Evolutionary conservation across 768 basidiomycete genomes (phyloP), one percentile per base, ranked within the genome.

Genomic region (Russula sp.): DNA sequence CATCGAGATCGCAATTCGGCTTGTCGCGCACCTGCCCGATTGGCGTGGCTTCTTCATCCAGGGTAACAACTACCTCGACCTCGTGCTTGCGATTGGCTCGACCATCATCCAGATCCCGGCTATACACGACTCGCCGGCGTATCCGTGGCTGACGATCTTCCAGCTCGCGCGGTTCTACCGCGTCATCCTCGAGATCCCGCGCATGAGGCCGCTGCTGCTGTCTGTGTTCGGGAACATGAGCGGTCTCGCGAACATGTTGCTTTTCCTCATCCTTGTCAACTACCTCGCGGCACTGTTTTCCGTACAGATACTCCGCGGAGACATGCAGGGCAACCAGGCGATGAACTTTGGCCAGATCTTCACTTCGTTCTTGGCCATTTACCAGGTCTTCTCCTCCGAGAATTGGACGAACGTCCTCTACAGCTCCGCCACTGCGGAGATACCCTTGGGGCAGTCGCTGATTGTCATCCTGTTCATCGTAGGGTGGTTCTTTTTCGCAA

Each of bases 191-290:
- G 89, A 87, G 53, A 83, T 97, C 20, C 96, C 94, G 0, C 78
- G 91, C 60, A 97, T 97, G 93, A 88, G 84, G 66, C 90, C 89
- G 0, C 75, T 98, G 35, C 73, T 98, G 77, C 78, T 90, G 18
- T 87, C 88, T 1, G 89, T 97, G 1, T 94, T 96, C 68, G 94
- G 95, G 10, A 94, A 94, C 71, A 84, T 97, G 79, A 87, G 88
- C 63, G 94, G 92, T 74, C 78, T 98, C 20, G 78, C 80, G 34
- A 98, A 98, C 79, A 95, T 97, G 92, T 81, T 88, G 7, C 72
- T 95, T 37, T 98, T 98, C 77, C 80, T 98, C 22, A 74, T 98
- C 64, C 74, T 96, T 60, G 84, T 94, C 76, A 96, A 93, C 73
- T 88, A 87, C 70, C 78, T 98, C 51, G 88, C 87, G 4, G 90